These are phyloP conservation scores for Auriscalpium microsporum DNA, from an alignment of 768 basidiomycete genomes.

Conservation along the genomic window DNA sequence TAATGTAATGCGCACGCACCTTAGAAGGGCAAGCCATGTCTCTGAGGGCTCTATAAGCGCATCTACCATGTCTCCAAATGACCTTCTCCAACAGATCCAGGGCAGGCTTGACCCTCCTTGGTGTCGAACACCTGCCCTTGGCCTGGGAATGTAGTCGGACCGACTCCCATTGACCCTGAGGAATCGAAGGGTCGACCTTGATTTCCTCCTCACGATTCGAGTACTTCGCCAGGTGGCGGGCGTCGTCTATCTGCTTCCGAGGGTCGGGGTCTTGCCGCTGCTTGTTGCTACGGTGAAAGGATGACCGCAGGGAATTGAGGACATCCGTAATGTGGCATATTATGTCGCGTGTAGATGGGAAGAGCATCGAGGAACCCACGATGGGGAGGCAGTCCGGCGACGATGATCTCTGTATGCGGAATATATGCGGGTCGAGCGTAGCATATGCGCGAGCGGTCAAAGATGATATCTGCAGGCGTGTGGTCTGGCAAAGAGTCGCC, in stretches of 20 bases:
- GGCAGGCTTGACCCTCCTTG: constrained; percentile 54
- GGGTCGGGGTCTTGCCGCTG: constrained; percentile 31
- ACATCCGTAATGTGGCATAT: constrained; percentile 38
- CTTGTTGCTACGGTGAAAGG: constrained; percentile 28
- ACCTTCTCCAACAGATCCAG: constrained; percentile 51
- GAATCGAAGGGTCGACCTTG: constrained; percentile 33
- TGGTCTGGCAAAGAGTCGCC: constrained; percentile 20
- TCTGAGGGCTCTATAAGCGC: constrained; percentile 58
- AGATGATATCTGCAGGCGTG: constrained; percentile 41
- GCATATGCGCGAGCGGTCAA: constrained; percentile 53
- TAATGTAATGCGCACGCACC: constrained; percentile 28
- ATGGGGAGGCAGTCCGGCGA: constrained; percentile 58
- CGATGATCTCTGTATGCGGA: constrained; percentile 39
- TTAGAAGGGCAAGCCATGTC: constrained; percentile 72
- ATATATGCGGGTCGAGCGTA: constrained; percentile 53
- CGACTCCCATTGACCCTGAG: no score
- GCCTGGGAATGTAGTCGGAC: constrained; percentile 9
- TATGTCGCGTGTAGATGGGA: neutral
- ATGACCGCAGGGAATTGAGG: constrained; percentile 47
- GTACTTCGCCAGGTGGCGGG: constrained; percentile 65
- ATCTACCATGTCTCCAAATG: constrained; percentile 59
- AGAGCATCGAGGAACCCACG: constrained; percentile 36
- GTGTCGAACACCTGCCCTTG: constrained; percentile 53
- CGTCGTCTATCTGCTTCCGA: constrained; percentile 37
- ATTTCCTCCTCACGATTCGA: constrained; percentile 62